Conservation (phyloP, 495 filamentous ascomycete genomes). For the Penicillium canescens region DNA sequence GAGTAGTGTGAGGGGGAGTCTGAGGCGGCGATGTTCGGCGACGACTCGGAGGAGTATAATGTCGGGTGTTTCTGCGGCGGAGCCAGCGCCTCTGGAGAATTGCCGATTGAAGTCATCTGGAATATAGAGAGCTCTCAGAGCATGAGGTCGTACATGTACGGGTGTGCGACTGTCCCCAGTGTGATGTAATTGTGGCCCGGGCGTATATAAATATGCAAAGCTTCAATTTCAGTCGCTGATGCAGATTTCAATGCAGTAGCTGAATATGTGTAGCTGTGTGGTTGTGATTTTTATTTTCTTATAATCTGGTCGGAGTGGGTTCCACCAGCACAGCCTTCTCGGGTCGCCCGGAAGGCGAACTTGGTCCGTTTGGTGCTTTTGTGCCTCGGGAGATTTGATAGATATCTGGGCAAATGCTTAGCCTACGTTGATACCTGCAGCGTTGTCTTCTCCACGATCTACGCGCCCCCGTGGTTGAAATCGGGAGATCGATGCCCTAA, state of each 20-base stretch:
- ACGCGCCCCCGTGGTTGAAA: background rate
- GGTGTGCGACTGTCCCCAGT: slow-evolving; percentile 2
- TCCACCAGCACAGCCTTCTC: slow-evolving; percentile 44
- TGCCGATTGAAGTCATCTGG: background rate
- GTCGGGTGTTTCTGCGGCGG: slow-evolving; percentile 7
- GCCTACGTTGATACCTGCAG: background rate
- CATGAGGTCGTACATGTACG: slow-evolving; percentile 8
- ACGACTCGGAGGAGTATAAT: slow-evolving; percentile 25
- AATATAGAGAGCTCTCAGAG: slow-evolving; percentile 1
- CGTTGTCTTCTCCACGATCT: slow-evolving; percentile 1
- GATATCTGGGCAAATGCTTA: slow-evolving; percentile 2
- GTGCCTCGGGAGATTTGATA: background rate
- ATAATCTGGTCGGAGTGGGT: slow-evolving; percentile 18
- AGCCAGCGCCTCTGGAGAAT: slow-evolving; percentile 8
- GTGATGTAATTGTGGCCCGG: slow-evolving; percentile 11
- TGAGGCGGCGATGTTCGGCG: slow-evolving; percentile 18
- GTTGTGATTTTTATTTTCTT: background rate
- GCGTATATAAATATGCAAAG: background rate
- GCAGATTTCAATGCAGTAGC: too few species aligned
- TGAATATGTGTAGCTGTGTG: background rate
- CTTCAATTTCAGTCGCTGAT: too few species aligned
- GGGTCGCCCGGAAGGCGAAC: slow-evolving; percentile 21
- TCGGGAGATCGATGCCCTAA: slow-evolving; percentile 18
- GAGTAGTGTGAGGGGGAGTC: slow-evolving; percentile 25
- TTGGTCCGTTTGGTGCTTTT: slow-evolving; percentile 10